phyloP scores from a whole-genome alignment of 768 basidiomycete genomes.

The Amanita pseudoporphyria region DNA sequence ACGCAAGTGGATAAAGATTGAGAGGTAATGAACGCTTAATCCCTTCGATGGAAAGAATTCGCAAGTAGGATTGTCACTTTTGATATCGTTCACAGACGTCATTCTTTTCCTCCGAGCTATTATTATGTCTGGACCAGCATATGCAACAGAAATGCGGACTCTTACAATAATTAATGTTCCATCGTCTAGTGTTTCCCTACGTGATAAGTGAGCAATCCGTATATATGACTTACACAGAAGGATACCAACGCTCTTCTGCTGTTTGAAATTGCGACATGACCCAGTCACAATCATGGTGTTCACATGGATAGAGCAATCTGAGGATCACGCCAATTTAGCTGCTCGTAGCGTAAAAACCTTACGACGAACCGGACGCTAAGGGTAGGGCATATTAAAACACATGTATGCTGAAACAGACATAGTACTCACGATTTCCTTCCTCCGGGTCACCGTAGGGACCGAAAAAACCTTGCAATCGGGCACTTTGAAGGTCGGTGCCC shows the following conservation, averaged over 20 bases:
- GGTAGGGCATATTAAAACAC: slow-evolving; percentile 4
- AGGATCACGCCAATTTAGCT: slow-evolving; percentile 8
- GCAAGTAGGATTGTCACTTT: too few relatives aligned
- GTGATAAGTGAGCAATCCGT: slow-evolving; percentile 70
- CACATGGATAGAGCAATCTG: slow-evolving; percentile 60
- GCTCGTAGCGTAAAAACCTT: not conserved
- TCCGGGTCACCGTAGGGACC: slow-evolving; percentile 50
- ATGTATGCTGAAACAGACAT: slow-evolving; percentile 6
- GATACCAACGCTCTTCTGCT: slow-evolving; percentile 61
- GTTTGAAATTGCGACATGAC: slow-evolving; percentile 31
- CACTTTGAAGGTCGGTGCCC: too few relatives aligned
- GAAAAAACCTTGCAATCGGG: slow-evolving; percentile 3
- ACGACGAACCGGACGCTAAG: slow-evolving; percentile 35
- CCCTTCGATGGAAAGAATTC: slow-evolving; percentile 51
- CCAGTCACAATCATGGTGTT: slow-evolving; percentile 56
- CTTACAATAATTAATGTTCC: too few relatives aligned
- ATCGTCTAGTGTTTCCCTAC: too few relatives aligned
- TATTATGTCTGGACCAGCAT: too few relatives aligned
- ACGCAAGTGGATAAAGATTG: slow-evolving; percentile 72
- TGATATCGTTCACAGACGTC: too few relatives aligned
- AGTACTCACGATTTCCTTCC: slow-evolving; percentile 48
- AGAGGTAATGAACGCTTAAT: slow-evolving; percentile 59
- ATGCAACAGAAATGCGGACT: too few relatives aligned
- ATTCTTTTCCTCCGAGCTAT: too few relatives aligned
- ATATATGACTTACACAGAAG: slow-evolving; percentile 41